Conservation (phyloP, 73 alveolate species). For the Paramecium biaurelia region DNA sequence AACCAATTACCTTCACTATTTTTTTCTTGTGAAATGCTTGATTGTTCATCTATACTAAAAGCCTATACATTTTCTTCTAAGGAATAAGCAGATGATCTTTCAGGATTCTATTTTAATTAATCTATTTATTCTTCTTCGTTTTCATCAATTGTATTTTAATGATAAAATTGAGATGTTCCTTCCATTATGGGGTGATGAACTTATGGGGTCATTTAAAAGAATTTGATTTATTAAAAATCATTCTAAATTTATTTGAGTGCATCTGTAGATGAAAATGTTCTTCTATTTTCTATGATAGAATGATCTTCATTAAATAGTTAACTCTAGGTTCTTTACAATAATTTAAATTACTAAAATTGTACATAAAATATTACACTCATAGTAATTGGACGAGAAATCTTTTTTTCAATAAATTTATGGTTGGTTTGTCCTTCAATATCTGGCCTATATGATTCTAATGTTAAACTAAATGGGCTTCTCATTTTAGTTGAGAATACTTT, state of each 20-base stretch:
- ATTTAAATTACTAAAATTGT: neutral
- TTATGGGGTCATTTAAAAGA: neutral
- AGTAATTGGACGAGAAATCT: neutral
- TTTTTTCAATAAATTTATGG: neutral
- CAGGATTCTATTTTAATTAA: neutral
- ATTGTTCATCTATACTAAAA: neutral
- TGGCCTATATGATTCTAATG: conserved; percentile 69
- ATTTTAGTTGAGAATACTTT: conserved; percentile 71
- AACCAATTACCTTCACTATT: neutral
- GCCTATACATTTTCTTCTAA: neutral
- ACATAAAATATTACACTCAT: neutral
- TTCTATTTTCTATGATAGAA: neutral
- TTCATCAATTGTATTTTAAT: neutral
- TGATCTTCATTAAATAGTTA: neutral
- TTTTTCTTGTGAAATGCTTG: neutral
- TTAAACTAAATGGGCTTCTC: conserved; percentile 75
- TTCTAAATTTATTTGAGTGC: neutral
- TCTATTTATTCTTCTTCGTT: neutral
- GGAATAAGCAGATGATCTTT: neutral
- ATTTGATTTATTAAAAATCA: neutral
- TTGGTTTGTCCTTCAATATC: conserved; percentile 50
- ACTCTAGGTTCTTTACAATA: neutral
- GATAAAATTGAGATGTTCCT: neutral
- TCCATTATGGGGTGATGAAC: neutral
- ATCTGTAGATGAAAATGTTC: conserved; percentile 17